These are phyloP conservation scores for Macrophomina tecta DNA, from an alignment of 2,329 filamentous ascomycete species.

Conservation along the genomic window DNA sequence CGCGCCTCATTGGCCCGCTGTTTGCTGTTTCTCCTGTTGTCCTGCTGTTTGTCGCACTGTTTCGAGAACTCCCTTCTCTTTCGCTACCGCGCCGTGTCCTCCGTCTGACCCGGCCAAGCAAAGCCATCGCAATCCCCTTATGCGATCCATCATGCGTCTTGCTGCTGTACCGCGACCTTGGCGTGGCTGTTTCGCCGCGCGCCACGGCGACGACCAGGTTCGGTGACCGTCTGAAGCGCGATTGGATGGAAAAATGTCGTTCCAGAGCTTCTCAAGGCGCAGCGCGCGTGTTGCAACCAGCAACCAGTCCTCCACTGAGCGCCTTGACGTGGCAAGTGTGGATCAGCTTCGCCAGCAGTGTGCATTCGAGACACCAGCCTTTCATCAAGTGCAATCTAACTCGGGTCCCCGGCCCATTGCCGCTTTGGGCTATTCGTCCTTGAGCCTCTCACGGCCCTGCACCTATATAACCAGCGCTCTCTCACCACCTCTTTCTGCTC, in stretches of 20 bases:
- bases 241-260: constrained; percentile 21
- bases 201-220: constrained; percentile 9
- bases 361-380: constrained; percentile 12
- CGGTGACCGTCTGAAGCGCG: constrained; percentile 8
- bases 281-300: constrained; percentile 19
- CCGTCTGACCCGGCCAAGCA: background rate
- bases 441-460: constrained; percentile 9
- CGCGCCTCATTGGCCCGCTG: background rate
- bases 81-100: background rate
- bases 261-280: background rate
- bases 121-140: background rate
- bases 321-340: constrained; percentile 23
- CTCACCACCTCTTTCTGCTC: constrained; percentile 17
- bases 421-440: constrained; percentile 14
- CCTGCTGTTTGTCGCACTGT: background rate
- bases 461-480: constrained; percentile 12
- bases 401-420: constrained; percentile 12
- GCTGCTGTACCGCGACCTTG: background rate
- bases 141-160: constrained; percentile 4
- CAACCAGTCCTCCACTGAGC: constrained; percentile 5
- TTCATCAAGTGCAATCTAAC: constrained; percentile 25
- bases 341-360: constrained; percentile 8
- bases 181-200: constrained; percentile 13
- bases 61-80: background rate
- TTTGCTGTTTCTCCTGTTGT: constrained; percentile 10